Percentiles rank a stretch among this genome's conserved stretches.
These are phyloP conservation scores for Fonsecaea multimorphosa DNA, from an alignment of 2,329 filamentous ascomycete genomes.

Conservation along the genomic window DNA sequence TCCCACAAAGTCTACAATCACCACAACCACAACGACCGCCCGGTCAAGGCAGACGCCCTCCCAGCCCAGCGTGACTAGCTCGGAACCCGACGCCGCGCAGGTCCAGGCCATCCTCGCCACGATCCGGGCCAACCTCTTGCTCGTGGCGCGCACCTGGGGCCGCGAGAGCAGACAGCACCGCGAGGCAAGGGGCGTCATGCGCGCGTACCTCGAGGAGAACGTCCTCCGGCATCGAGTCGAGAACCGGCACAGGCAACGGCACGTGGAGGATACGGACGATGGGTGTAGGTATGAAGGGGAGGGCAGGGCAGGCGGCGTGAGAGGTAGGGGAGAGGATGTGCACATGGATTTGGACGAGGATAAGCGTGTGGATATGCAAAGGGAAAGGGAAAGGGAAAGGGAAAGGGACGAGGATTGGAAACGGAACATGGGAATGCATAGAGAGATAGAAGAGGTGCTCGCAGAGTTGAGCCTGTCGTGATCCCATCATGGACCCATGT, in stretches of 20 bases:
- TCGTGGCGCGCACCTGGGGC: constrained; percentile 36
- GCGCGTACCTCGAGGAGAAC: constrained; percentile 37
- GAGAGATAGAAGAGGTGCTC: constrained; percentile 22
- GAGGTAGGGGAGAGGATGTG: not conserved
- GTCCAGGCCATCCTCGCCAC: constrained; percentile 33
- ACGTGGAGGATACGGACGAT: no score
- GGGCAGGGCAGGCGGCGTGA: no score
- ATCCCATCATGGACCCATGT: not conserved
- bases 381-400: not conserved
- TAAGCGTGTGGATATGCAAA: constrained; percentile 2
- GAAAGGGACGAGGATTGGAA: not conserved
- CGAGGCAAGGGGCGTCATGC: constrained; percentile 33
- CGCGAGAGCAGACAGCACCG: constrained; percentile 32
- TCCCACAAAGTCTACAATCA: no score
- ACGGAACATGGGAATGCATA: not conserved
- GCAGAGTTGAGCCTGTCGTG: constrained; percentile 20
- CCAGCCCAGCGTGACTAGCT: no score
- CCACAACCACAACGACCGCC: no score
- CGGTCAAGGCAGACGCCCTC: no score
- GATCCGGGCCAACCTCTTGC: constrained; percentile 36
- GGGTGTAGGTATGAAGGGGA: no score
- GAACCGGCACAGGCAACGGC: no score
- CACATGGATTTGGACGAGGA: not conserved
- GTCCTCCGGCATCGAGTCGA: not conserved
- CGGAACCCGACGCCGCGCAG: constrained; percentile 9